Base-by-base conservation (phyloP, 805 yeast species). In the Ogataea allantospora region DNA sequence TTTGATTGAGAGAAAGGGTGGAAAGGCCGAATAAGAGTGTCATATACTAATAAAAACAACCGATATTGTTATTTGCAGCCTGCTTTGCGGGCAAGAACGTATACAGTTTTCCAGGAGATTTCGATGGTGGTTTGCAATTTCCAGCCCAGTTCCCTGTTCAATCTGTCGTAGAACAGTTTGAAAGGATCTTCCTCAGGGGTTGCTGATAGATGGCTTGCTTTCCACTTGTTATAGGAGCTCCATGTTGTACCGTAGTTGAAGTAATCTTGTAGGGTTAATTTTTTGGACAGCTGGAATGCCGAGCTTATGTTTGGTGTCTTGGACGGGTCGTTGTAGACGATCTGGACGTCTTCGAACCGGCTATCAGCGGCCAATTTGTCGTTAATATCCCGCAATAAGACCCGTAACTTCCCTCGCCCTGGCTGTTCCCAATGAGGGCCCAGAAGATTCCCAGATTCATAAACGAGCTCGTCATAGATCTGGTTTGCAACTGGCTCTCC, bases 1-100 rank as follows among this genome's bases (percentile, higher is more conserved):
- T 70, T 83, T 91, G 76, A 87, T 91, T 67, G 79, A 78, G 69
- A 88, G 95, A 84, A 91, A 91, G 81, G 96, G 97, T 72, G 98
- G 98, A 69, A 88, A 86, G 70, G 77, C 78, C 67, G 95, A 88
- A 79, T 88, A 87, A 78, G 68, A 68, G 52, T 27, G 36, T 36
- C 47, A 35, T 39, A 33, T 35, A 32, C 42, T 43, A 40, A 35
- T 35, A 39, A 35, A 21, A 38, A 29, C 32, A 39, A 35, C 40
- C 38, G 40, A 42, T 26, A 26, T 38, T 35, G 35, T 38, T 26
- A 36, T 26, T 26, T 36, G 21, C 32, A 31, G 9, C 31, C 31
- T 7, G 23, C 30, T 54, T 60, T 71, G 40, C 62, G 67, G 37
- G 75, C 62, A 40, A 77, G 65, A 4, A 73, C 68, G 44, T 75